phyloP scores from a whole-genome alignment of 2,329 filamentous ascomycete genomes.

The Neoscytalidium dimidiatum region DNA sequence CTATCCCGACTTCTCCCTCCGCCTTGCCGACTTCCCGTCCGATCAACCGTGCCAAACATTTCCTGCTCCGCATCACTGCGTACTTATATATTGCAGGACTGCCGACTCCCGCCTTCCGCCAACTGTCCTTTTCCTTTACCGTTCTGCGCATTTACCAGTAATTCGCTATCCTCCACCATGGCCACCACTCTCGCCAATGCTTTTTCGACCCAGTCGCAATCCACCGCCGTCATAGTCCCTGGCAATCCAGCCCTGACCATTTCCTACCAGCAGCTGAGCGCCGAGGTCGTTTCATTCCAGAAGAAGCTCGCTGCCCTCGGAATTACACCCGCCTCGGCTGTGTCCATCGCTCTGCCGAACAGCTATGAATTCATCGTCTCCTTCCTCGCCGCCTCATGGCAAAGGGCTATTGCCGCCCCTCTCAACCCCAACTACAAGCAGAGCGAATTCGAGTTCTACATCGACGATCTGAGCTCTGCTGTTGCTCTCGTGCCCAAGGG shows the following conservation, averaged over 20 bases:
- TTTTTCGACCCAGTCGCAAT: slow-evolving; percentile 53
- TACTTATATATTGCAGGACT: neutral
- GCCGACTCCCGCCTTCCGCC: neutral
- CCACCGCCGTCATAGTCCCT: slow-evolving; percentile 73
- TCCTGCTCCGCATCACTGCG: neutral
- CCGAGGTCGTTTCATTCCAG: slow-evolving; percentile 72
- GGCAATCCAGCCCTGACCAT: slow-evolving; percentile 66
- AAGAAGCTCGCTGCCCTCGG: slow-evolving; percentile 75
- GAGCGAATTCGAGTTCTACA: slow-evolving; percentile 89
- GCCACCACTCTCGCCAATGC: slow-evolving; percentile 62
- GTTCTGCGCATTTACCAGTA: neutral
- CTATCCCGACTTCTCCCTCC: slow-evolving; percentile 11
- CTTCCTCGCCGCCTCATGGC: slow-evolving; percentile 83
- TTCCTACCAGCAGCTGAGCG: slow-evolving; percentile 67
- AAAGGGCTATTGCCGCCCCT: slow-evolving; percentile 81
- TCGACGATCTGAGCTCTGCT: slow-evolving; percentile 80
- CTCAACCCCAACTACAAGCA: slow-evolving; percentile 88
- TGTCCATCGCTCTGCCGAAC: slow-evolving; percentile 82
- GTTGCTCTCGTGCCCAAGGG: slow-evolving; percentile 75
- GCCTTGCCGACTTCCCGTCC: slow-evolving; percentile 12
- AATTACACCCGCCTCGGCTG: slow-evolving; percentile 67
- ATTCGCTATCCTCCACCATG: slow-evolving; percentile 40
- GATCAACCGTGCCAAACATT: neutral
- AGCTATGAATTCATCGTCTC: slow-evolving; percentile 86
- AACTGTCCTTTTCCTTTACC: neutral